A percentile compares a stretch with the other conserved stretches of the same genome.
These are phyloP conservation scores for Punica granatum DNA, from an alignment of 345 rosid species.

Conservation along the genomic window DNA sequence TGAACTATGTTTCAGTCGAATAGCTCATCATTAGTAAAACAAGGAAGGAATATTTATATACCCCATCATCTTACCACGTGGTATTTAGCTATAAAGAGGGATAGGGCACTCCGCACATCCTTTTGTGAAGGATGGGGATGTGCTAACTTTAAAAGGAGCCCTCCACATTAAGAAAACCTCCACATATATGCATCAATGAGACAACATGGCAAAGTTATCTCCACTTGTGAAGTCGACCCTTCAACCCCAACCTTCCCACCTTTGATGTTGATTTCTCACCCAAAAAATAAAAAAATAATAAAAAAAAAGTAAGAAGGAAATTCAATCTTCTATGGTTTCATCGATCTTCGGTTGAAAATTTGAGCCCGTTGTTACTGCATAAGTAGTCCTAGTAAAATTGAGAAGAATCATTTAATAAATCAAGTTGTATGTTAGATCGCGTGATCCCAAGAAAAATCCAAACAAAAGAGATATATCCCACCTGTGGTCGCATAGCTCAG, in stretches of 20 bases:
- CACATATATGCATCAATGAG: not conserved
- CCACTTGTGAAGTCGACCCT: not conserved
- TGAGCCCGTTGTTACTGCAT: not conserved
- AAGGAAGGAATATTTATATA: too few relatives aligned
- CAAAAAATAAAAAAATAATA: not conserved
- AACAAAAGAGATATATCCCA: not conserved
- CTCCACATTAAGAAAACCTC: not conserved
- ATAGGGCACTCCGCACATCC: not conserved
- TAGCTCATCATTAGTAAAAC: too few relatives aligned
- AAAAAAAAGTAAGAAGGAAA: not conserved
- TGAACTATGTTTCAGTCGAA: too few relatives aligned
- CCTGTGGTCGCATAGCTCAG: constrained; percentile 79
- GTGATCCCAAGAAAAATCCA: not conserved
- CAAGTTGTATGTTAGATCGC: too few relatives aligned
- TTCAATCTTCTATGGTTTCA: not conserved
- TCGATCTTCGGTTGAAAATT: not conserved
- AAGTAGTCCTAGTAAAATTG: not conserved
- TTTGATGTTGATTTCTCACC: not conserved
- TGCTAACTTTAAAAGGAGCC: not conserved
- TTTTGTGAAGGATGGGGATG: not conserved
- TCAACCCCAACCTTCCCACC: not conserved
- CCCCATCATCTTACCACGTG: too few relatives aligned
- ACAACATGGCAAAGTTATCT: not conserved
- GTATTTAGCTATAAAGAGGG: too few relatives aligned
- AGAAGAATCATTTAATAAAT: too few relatives aligned